Evolutionary conservation across 1,284 basidiomycete genomes (phyloP).

Genomic region (Cryptococcus neoformans): DNA sequence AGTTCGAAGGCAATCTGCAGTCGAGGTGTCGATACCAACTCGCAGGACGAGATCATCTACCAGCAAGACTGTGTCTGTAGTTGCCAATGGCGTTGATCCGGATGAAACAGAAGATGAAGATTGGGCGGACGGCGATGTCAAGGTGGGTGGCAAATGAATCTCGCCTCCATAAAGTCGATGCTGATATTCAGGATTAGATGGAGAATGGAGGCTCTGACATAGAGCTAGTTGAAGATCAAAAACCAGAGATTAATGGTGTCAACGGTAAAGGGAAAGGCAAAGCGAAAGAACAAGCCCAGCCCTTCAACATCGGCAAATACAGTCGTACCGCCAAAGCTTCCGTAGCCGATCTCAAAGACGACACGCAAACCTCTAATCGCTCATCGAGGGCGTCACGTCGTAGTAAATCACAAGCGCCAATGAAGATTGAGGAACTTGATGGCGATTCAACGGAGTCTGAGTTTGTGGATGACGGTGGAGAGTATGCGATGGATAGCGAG

Average conservation of each 20-base stretch:
- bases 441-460: constrained; percentile 1
- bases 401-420: no score
- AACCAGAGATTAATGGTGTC: constrained; percentile 4
- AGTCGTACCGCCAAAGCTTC: constrained; percentile 17
- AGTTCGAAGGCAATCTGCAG: not conserved
- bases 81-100: not conserved
- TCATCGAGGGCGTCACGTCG: constrained; percentile 1
- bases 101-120: not conserved
- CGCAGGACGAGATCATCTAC: constrained; percentile 31
- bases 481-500: constrained; percentile 29
- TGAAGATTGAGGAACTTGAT: not conserved
- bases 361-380: not conserved
- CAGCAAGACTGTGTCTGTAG: constrained; percentile 32
- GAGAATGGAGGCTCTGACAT: not conserved
- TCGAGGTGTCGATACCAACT: constrained; percentile 12
- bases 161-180: not conserved
- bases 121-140: not conserved
- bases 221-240: not conserved
- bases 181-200: not conserved
- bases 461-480: constrained; percentile 7
- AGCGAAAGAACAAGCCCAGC: constrained; percentile 54
- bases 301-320: constrained; percentile 31
- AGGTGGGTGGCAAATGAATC: not conserved
- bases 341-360: constrained; percentile 13
- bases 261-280: constrained; percentile 82